Evolutionary conservation across 2,329 filamentous ascomycete genomes (phyloP).

Genomic region (Sporothrix inflata): DNA sequence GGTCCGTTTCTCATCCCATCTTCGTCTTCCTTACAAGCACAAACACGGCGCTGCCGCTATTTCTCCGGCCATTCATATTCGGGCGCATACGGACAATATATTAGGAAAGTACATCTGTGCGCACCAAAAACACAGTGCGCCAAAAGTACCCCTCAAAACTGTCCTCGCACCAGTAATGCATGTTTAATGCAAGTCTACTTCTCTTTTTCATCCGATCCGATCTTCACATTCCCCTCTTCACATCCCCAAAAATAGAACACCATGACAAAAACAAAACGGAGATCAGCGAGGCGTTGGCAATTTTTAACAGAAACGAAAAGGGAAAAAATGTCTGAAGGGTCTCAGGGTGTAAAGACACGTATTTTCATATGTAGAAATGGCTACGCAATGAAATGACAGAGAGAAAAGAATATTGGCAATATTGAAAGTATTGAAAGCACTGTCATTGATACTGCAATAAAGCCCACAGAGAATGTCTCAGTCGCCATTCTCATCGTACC

Average conservation of each 20-base stretch:
- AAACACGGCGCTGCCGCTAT: neutral
- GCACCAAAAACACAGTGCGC: neutral
- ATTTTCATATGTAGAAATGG: neutral
- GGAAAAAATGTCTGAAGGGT: neutral
- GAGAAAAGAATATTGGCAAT: neutral
- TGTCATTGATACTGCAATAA: neutral
- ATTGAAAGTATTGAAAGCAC: neutral
- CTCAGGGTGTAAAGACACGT: neutral
- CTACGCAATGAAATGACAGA: neutral
- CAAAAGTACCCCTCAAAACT: neutral
- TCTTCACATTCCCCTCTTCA: neutral
- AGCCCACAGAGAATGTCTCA: neutral
- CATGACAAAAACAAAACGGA: neutral
- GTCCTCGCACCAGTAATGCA: neutral
- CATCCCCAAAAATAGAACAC: constrained; percentile 5
- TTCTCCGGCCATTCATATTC: neutral
- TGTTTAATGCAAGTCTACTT: neutral
- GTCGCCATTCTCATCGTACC: neutral
- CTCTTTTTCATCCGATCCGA: too few relatives aligned
- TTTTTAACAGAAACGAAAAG: neutral
- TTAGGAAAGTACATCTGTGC: neutral
- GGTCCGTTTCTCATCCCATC: neutral
- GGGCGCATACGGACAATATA: neutral
- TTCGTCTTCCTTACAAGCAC: neutral
- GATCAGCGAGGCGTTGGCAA: neutral